phyloP scores from a whole-genome alignment of 2,329 filamentous ascomycete species.

The Sporothrix pallida region DNA sequence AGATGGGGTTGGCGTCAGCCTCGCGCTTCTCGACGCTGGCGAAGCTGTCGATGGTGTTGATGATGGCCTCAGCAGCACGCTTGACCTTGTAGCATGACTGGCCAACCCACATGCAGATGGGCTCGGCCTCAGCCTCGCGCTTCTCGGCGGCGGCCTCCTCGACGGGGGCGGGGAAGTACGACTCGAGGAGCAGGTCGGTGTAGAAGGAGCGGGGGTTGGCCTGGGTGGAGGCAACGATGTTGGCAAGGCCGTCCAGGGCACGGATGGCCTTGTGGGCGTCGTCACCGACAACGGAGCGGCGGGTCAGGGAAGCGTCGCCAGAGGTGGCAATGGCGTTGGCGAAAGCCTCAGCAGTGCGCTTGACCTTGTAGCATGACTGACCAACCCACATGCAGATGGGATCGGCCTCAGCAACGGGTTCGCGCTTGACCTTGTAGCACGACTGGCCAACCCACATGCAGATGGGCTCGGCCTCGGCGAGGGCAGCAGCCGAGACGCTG shows the following conservation, averaged over 20 bases:
- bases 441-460: slow-evolving; percentile 49
- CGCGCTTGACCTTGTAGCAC: slow-evolving; percentile 50
- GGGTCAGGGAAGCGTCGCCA: slow-evolving; percentile 28
- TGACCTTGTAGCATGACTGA: slow-evolving; percentile 49
- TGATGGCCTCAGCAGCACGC: slow-evolving; percentile 46
- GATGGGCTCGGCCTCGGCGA: slow-evolving; percentile 38
- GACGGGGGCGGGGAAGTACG: slow-evolving; percentile 35
- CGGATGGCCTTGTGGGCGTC: slow-evolving; percentile 37
- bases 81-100: slow-evolving; percentile 50
- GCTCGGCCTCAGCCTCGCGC: slow-evolving; percentile 38
- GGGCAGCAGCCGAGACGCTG: slow-evolving; percentile 36
- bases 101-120: slow-evolving; percentile 47
- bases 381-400: slow-evolving; percentile 47
- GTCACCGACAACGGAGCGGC: slow-evolving; percentile 36
- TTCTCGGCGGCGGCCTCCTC: slow-evolving; percentile 19
- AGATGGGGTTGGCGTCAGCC: slow-evolving; percentile 32
- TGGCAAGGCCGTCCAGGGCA: slow-evolving; percentile 37
- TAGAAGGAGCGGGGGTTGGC: slow-evolving; percentile 38
- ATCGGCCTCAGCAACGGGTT: slow-evolving; percentile 34
- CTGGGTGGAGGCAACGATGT: slow-evolving; percentile 39
- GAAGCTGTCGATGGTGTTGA: slow-evolving; percentile 30
- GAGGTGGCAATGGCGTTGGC: slow-evolving; percentile 23
- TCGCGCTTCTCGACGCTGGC: slow-evolving; percentile 29
- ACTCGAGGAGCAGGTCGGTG: slow-evolving; percentile 36
- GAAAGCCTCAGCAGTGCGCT: slow-evolving; percentile 46